Base-by-base conservation (phyloP, 129 eudicot species). In the Lactuca sativa region DNA sequence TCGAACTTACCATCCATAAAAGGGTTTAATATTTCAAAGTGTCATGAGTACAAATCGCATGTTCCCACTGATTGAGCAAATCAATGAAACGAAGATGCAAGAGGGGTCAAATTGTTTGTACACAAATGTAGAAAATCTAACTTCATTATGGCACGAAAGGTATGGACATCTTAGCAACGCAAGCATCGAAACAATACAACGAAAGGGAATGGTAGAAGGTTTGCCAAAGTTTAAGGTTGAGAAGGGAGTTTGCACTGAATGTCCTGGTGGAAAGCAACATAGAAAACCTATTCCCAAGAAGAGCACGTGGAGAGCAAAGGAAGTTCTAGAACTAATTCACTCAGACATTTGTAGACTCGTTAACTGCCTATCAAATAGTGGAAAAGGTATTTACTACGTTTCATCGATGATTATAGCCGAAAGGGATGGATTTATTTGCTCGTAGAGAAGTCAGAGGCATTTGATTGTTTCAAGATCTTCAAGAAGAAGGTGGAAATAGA, bases 371-470 rank as follows among this genome's bases (percentile, higher is more conserved):
- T 69, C 55, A 4, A 21, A 57, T 9, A 16, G 25, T 3, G 9
- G n/a, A 0, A 69, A 38, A 69, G 56, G 51, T 67, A 54, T 52
- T 7, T 53, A 1, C 18, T 69, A 3, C 17, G 54, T 38, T 56
- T 69, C 4, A 69, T 69, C 11, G 64, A 69, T 18, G 64, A 69
- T 8, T 41, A 10, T 7, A 18, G 41, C 4, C 25, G 74, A 3
- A 56, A 69, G 37, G 7, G 12, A 1, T 69, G 65, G 74, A 16
- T 21, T 21, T 55, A 38, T 25, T 11, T 38, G 11, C 14, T 18
- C 14, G 10, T 0, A 3, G 64, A 55, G 17, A 55, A 55, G 8
- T 69, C 54, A 9, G 40, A 69, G n/a, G 54, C 64, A 6, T 18
- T 69, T 58, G 18, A 21, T 3, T 2, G 7, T 3, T 69, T 56